A percentile compares a stretch with the other conserved stretches of the same genome.
phyloP scores from a whole-genome alignment of 208 protist genomes.

The Trypanosoma lewisi region DNA sequence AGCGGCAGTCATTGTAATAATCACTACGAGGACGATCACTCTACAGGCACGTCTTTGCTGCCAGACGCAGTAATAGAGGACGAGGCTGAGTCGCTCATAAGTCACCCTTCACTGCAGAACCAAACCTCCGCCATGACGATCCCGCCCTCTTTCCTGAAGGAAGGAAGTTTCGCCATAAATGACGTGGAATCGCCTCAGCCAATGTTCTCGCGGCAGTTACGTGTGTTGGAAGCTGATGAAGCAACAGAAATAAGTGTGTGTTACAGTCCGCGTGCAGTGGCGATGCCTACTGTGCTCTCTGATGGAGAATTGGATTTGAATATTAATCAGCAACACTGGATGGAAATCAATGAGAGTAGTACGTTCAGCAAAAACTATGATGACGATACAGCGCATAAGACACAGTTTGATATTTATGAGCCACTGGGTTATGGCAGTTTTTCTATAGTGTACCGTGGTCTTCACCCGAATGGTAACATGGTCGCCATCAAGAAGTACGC shows the following conservation, averaged over 20 bases:
- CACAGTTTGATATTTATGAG: constrained; percentile 26
- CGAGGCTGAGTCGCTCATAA: not conserved
- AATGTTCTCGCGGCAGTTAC: too few species aligned
- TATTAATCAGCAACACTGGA: not conserved
- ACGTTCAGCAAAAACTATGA: not conserved
- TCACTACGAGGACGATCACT: too few species aligned
- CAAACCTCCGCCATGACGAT: not conserved
- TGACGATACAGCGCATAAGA: not conserved
- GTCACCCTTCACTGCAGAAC: not conserved
- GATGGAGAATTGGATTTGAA: not conserved
- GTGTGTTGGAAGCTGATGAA: not conserved
- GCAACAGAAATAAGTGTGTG: not conserved
- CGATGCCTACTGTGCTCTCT: not conserved
- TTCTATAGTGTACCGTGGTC: constrained; percentile 22
- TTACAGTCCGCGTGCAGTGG: not conserved
- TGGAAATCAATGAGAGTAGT: not conserved
- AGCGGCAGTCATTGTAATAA: too few species aligned
- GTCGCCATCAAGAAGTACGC: constrained; percentile 60
- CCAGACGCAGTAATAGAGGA: not conserved
- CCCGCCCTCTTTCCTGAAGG: too few species aligned
- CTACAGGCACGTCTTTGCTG: not conserved
- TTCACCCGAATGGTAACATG: constrained; percentile 38
- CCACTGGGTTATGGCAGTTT: constrained; percentile 23
- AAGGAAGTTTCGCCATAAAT: too few species aligned
- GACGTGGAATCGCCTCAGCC: not conserved